Base-by-base conservation (phyloP, 75 land plant genomes). In the Pinus albicaulis region DNA sequence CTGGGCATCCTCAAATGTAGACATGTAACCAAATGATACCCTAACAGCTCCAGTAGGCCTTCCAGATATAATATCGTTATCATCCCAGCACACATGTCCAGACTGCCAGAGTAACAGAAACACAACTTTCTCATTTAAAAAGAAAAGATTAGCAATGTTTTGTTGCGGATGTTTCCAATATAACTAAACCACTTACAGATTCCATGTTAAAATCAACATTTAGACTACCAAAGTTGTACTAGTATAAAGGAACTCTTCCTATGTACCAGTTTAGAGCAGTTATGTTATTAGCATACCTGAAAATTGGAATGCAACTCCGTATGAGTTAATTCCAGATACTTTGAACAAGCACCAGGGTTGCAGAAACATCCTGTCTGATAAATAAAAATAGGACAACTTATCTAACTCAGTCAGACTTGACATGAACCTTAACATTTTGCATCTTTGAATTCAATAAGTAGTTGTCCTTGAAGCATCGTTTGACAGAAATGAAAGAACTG, bases 81-180 rank as follows among this genome's bases (percentile, higher is more conserved):
- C 99, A 86, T 96, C 99, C 98, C 99, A 94, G 77, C 99, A 96
- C 55, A 92, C 89, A 85, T 94, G 95, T 20, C 99, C 99, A 74
- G 93, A 92, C 99, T 96, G 69, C 5, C 11, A 62, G 22, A 73
- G 58, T 58, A 22, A 59, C 19, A 73, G 8, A 10, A 23, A 53
- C 31, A 19, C 75, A 72, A 22, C 17, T 20, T 52, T 24, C 24
- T 52, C 71, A 62, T 73, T 24, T 20, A 57, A 68, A 38, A 64
- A 68, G 77, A 17, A 24, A 34, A 31, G 10, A 71, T 20, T 68
- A n/a, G 41, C 36, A 7, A 68, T 7, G 41, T 68, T 68, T 41
- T 5, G 22, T 41, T 3, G 7, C 3, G n/a, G n/a, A 20, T 8
- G 41, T 68, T 36, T 19, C 48, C 34, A 12, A 68, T 24, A 26